Percentiles rank a stretch among this genome's conserved stretches.
phyloP scores from a whole-genome alignment of 2,329 filamentous ascomycete species.

The Colletotrichum camelliae region DNA sequence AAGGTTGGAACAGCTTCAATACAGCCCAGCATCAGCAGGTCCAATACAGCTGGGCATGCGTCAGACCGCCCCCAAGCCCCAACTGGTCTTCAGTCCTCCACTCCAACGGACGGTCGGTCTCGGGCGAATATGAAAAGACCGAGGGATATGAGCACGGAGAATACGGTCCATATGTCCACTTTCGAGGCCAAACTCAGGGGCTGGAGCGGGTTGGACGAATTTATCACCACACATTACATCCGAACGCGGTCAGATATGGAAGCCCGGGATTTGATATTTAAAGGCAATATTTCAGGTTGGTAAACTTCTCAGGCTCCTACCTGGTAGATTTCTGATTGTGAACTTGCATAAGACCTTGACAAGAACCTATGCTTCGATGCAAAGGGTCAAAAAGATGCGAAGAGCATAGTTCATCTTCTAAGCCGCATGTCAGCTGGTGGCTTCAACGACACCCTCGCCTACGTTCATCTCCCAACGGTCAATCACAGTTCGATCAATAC shows the following conservation, averaged over 20 bases:
- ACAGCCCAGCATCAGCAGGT: neutral
- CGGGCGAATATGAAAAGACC: neutral
- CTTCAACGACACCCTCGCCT: neutral
- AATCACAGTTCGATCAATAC: neutral
- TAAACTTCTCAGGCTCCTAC: rapidly evolving
- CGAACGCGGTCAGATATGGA: neutral
- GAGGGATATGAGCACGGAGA: neutral
- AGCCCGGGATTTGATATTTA: neutral
- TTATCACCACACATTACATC: neutral
- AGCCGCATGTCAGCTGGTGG: neutral
- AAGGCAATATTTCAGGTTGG: neutral
- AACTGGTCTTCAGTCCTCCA: neutral
- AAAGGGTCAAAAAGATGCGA: neutral
- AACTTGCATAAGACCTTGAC: neutral
- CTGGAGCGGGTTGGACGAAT: neutral
- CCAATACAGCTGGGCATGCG: neutral
- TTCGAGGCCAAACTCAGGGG: neutral
- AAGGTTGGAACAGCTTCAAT: neutral
- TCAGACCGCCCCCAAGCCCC: neutral
- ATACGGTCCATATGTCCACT: neutral
- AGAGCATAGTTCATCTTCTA: neutral
- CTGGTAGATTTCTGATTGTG: rapidly evolving
- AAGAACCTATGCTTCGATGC: neutral
- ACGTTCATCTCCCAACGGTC: neutral
- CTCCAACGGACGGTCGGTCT: neutral